A percentile compares a stretch with the other conserved stretches of the same genome.
These are phyloP conservation scores for Boletus vinaceobasis DNA, from an alignment of 768 basidiomycete species.

Conservation along the genomic window DNA sequence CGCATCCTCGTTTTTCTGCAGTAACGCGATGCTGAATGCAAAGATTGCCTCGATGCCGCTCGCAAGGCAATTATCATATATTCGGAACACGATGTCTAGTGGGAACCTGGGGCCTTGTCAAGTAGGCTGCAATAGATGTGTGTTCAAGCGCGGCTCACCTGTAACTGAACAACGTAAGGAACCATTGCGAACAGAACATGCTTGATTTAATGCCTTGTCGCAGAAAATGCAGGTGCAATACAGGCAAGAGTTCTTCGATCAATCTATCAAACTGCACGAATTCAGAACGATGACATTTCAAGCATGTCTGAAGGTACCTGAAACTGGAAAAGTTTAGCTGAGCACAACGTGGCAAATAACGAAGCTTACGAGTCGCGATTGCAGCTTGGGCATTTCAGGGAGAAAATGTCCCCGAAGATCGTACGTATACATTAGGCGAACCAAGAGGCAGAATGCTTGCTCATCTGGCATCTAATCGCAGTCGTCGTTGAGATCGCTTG, in stretches of 20 bases:
- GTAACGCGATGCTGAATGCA: constrained; percentile 83
- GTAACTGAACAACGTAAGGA: constrained; percentile 95
- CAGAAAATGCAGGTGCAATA: constrained; percentile 89
- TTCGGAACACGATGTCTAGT: constrained; percentile 88
- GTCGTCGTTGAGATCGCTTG: neutral
- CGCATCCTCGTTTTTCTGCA: constrained; percentile 83
- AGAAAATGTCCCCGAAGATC: constrained; percentile 94
- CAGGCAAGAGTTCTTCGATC: constrained; percentile 88
- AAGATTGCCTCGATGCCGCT: constrained; percentile 98
- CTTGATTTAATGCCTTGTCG: constrained; percentile 94
- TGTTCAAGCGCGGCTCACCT: constrained; percentile 46
- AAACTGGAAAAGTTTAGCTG: constrained; percentile 41
- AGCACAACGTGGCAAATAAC: neutral
- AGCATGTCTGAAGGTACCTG: constrained; percentile 43
- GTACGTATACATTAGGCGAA: constrained; percentile 94
- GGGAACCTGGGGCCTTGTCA: constrained; percentile 65
- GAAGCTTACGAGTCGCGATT: constrained; percentile 74
- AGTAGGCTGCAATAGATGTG: neutral
- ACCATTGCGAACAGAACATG: constrained; percentile 99
- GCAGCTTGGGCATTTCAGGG: constrained; percentile 98
- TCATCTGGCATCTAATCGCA: constrained; percentile 92
- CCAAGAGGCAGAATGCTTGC: constrained; percentile 94
- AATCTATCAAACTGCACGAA: constrained; percentile 80
- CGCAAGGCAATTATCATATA: constrained; percentile 94
- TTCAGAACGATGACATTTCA: constrained; percentile 15